Evolutionary conservation across 371 early-diverging fungal genomes (phyloP).

Genomic region (Basidiobolus meristosporus): DNA sequence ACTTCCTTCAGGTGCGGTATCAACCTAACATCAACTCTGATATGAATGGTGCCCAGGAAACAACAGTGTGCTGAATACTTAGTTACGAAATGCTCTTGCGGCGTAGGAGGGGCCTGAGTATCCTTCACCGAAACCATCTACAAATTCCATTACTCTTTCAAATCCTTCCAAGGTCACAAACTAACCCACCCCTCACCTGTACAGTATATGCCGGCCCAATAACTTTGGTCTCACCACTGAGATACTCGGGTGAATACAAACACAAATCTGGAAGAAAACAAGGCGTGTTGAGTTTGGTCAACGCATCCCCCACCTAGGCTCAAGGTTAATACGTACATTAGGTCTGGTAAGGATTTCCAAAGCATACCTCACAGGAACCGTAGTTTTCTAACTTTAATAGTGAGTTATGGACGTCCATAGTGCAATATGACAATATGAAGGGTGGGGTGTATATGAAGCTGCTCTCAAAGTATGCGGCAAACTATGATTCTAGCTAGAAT

Average conservation of each 20-base stretch:
- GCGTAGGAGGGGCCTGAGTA: constrained; percentile 17
- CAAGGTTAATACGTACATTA: neutral
- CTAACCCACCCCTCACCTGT: constrained; percentile 14
- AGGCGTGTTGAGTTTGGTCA: constrained; percentile 34
- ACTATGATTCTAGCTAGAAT: no score
- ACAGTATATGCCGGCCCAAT: constrained; percentile 63
- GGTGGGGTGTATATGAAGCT: no score
- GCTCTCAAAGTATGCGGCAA: no score
- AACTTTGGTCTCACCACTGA: constrained; percentile 29
- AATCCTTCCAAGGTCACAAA: neutral
- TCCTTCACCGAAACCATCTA: constrained; percentile 28
- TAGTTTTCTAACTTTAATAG: no score
- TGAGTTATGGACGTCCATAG: no score
- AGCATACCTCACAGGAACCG: no score
- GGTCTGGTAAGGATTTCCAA: no score
- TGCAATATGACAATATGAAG: no score
- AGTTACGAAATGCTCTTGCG: constrained; percentile 34
- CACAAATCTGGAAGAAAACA: constrained; percentile 49
- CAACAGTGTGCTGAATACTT: no score
- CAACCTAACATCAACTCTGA: constrained; percentile 16
- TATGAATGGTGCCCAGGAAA: neutral
- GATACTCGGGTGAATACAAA: constrained; percentile 37
- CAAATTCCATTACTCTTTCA: neutral
- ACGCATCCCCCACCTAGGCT: constrained; percentile 41
- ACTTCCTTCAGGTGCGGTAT: constrained; percentile 24